phyloP scores from a whole-genome alignment of 139 green algal genomes.

The Tetradesmus obliquus region DNA sequence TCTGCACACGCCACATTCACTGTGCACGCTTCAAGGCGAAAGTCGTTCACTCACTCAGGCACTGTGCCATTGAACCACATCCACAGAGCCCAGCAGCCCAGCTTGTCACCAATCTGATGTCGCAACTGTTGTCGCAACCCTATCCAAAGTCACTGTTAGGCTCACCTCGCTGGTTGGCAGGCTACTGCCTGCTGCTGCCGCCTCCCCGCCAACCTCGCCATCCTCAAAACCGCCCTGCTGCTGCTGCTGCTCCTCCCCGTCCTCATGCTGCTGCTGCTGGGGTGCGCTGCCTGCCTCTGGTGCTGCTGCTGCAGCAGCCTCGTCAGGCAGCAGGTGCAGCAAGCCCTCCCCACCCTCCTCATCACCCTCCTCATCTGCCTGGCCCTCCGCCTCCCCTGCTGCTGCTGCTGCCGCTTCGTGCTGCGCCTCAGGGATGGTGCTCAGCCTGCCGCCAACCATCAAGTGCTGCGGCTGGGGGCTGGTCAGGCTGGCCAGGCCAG shows the following conservation, averaged over 20 bases:
- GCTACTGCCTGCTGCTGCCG: not conserved
- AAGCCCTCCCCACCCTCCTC: not conserved
- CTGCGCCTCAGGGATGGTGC: not conserved
- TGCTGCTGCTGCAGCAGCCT: not conserved
- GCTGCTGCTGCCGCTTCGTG: not conserved
- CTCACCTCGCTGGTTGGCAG: slow-evolving; percentile 1
- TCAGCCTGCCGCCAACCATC: not conserved
- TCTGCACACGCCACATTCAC: no score
- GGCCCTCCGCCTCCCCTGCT: not conserved
- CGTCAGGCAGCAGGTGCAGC: not conserved
- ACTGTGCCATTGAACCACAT: no score
- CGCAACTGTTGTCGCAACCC: not conserved
- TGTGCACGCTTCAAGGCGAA: no score
- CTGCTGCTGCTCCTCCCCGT: not conserved
- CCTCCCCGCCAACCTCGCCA: not conserved
- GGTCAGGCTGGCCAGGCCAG: not conserved
- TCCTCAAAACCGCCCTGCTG: not conserved
- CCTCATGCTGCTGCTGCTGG: not conserved
- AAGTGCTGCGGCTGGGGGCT: not conserved
- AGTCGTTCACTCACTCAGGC: no score
- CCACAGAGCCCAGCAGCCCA: no score
- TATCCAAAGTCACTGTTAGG: not conserved
- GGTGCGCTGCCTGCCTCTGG: slow-evolving; percentile 11
- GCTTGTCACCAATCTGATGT: no score
- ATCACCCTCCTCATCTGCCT: not conserved